Conservation (phyloP, 257 asterid genomes). For the Paraleonurus japonicus region DNA sequence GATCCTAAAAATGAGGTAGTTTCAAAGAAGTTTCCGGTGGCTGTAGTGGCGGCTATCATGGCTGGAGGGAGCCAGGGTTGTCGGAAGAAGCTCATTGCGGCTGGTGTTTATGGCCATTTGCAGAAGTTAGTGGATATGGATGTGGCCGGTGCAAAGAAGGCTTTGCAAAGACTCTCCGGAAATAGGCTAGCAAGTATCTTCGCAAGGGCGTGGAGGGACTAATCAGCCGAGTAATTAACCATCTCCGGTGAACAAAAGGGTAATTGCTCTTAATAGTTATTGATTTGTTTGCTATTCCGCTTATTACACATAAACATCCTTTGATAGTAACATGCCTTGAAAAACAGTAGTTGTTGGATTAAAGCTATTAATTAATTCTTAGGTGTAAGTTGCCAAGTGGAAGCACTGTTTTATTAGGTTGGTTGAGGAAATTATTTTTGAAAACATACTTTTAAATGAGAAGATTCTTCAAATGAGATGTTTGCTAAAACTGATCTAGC, state of each 20-base stretch:
- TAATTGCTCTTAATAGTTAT: slow-evolving; percentile 23
- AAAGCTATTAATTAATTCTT: slow-evolving; percentile 5
- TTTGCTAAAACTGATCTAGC: background rate
- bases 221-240: slow-evolving; percentile 40
- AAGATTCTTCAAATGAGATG: slow-evolving; percentile 13
- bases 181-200: slow-evolving; percentile 77
- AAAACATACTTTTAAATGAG: background rate
- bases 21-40: slow-evolving; percentile 77
- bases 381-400: slow-evolving; percentile 15
- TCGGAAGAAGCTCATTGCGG: slow-evolving; percentile 71
- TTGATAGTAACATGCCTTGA: background rate
- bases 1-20: slow-evolving; percentile 63
- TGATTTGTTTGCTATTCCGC: slow-evolving; percentile 10
- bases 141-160: slow-evolving; percentile 79
- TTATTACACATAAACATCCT: background rate
- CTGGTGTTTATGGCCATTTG: slow-evolving; percentile 70
- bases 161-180: slow-evolving; percentile 84
- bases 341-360: slow-evolving; percentile 4
- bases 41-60: slow-evolving; percentile 78
- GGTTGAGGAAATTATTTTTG: slow-evolving; percentile 1
- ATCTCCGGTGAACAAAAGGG: slow-evolving; percentile 40
- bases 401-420: slow-evolving; percentile 18
- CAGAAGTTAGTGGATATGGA: slow-evolving; percentile 73
- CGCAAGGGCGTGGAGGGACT: slow-evolving; percentile 71
- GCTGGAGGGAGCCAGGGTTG: slow-evolving; percentile 91